A percentile compares a stretch with the other conserved stretches of the same genome.
These are phyloP conservation scores for Clarkia xantiana DNA, from an alignment of 345 rosid species.

Conservation along the genomic window DNA sequence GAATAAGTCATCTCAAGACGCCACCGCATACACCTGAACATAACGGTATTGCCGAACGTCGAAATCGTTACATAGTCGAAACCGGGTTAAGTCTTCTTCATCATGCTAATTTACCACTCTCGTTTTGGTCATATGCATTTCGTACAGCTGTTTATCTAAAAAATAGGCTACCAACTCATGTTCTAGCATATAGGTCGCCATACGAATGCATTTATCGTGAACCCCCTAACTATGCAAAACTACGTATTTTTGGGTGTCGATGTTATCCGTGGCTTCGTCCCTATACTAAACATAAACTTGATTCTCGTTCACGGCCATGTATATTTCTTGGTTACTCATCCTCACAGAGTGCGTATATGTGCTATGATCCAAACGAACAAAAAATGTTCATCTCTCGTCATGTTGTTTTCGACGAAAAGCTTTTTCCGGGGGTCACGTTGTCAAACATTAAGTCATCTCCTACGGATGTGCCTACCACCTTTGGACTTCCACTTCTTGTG, in stretches of 20 bases:
- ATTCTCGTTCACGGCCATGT: neutral
- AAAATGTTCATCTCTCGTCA: neutral
- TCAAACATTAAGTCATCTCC: no score
- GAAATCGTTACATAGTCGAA: neutral
- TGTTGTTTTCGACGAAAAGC: neutral
- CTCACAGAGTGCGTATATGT: neutral
- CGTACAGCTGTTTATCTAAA: slow-evolving; percentile 1
- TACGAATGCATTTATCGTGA: neutral
- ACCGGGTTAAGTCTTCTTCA: neutral
- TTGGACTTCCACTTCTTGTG: no score
- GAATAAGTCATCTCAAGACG: neutral
- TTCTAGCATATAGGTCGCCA: neutral
- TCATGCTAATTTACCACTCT: neutral
- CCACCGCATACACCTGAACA: slow-evolving; percentile 1
- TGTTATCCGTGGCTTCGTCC: slow-evolving; percentile 1
- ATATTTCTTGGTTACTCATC: neutral
- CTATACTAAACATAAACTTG: neutral
- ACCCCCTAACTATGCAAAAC: neutral
- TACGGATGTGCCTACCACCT: no score
- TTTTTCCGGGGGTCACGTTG: no score
- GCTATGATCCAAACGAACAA: no score
- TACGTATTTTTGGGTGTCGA: neutral
- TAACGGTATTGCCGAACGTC: neutral
- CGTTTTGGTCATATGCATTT: slow-evolving; percentile 4
- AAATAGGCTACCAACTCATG: neutral